Evolutionary conservation across 345 rosid species (phyloP).

Genomic region (Populus simonii): DNA sequence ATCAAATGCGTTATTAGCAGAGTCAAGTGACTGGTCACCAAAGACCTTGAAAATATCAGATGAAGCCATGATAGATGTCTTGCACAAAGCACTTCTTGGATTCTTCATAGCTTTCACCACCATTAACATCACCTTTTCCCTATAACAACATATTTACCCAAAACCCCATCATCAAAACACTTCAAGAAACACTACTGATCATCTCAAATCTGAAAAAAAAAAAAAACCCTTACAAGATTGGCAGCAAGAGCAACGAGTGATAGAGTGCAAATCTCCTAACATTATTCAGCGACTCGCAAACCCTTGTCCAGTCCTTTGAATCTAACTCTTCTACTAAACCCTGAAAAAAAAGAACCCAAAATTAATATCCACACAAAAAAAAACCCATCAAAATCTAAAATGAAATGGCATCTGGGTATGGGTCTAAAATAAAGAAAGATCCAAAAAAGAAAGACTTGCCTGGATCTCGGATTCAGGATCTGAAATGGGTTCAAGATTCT

Average conservation of each 20-base stretch:
- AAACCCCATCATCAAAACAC: conserved; percentile 9
- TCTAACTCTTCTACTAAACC: conserved; percentile 66
- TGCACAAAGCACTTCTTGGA: conserved; percentile 96
- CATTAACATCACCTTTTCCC: conserved; percentile 67
- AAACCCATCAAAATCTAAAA: neutral
- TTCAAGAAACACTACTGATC: neutral
- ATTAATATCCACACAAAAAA: neutral
- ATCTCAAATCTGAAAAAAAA: neutral
- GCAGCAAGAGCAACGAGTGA: conserved; percentile 63
- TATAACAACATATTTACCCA: conserved; percentile 21
- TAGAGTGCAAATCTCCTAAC: conserved; percentile 71
- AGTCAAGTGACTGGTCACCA: conserved; percentile 60
- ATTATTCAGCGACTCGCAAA: conserved; percentile 80
- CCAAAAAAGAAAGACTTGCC: neutral
- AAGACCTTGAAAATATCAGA: conserved; percentile 78
- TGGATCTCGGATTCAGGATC: neutral
- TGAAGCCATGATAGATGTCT: conserved; percentile 91
- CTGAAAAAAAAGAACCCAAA: conserved; percentile 4
- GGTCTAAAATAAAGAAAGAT: neutral
- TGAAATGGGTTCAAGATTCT: neutral
- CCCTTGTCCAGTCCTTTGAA: conserved; percentile 82
- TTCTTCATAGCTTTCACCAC: conserved; percentile 87
- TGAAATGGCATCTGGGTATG: neutral
- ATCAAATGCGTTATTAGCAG: neutral
- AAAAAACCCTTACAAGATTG: conserved; percentile 60